Conservation (phyloP, 345 rosid species). For the Ailanthus altissimus region DNA sequence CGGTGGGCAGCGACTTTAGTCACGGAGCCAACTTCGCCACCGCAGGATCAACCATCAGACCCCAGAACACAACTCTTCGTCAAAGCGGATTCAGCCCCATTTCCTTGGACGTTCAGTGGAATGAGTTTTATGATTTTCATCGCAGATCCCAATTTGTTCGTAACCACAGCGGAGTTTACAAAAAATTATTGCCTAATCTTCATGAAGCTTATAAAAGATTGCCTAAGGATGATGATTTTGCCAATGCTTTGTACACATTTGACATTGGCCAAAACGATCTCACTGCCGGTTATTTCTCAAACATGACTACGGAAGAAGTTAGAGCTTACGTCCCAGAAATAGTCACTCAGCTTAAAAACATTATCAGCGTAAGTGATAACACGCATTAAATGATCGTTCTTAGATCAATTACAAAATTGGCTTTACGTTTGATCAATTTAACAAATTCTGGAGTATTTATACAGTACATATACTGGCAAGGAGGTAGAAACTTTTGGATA, state of each 20-base stretch:
- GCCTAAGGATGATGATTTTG: constrained; percentile 49
- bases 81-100: constrained; percentile 87
- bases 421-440: too few relatives aligned
- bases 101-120: constrained; percentile 68
- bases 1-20: constrained; percentile 75
- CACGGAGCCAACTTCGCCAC: constrained; percentile 95
- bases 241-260: constrained; percentile 58
- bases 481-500: constrained; percentile 65
- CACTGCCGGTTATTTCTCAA: constrained; percentile 51
- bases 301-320: constrained; percentile 48
- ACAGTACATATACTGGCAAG: constrained; percentile 47
- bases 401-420: background rate
- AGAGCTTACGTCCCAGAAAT: constrained; percentile 49
- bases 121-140: constrained; percentile 55
- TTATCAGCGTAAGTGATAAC: constrained; percentile 35
- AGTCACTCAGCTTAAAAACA: constrained; percentile 41
- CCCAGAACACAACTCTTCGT: constrained; percentile 62
- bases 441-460: background rate
- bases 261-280: constrained; percentile 84
- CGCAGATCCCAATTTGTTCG: constrained; percentile 61
- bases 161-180: constrained; percentile 45
- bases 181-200: constrained; percentile 42
- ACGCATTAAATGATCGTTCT: too few relatives aligned
- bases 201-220: constrained; percentile 40
- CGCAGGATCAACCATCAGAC: constrained; percentile 84